A percentile compares a stretch with the other conserved stretches of the same genome.
phyloP scores from a whole-genome alignment of 1,284 basidiomycete species.

The Golubevia sp. region DNA sequence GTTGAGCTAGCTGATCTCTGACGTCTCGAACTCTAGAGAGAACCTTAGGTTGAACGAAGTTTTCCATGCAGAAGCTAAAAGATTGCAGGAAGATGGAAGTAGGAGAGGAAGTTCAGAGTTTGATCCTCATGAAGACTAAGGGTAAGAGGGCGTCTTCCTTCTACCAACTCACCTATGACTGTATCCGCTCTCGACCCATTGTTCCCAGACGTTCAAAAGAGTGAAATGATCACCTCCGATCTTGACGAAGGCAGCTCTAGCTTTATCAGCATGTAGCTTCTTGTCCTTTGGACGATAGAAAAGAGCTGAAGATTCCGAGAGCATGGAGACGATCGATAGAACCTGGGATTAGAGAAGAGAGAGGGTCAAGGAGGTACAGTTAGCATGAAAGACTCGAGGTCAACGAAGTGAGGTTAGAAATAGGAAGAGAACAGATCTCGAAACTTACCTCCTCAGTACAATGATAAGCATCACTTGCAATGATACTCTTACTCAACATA shows the following conservation, averaged over 20 bases:
- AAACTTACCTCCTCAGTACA: conserved; percentile 2
- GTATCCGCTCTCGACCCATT: conserved; percentile 2
- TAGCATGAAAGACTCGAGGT: too few species aligned
- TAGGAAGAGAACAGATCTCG: neutral
- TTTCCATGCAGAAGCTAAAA: neutral
- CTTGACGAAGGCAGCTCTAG: neutral
- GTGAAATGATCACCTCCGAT: conserved; percentile 1
- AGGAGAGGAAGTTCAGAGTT: too few species aligned
- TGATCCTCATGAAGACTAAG: too few species aligned
- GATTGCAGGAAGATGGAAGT: too few species aligned
- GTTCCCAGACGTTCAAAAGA: conserved; percentile 3
- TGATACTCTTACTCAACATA: conserved; percentile 4
- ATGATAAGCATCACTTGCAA: neutral
- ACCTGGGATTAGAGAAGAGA: neutral
- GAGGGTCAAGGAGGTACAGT: neutral
- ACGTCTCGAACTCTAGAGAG: neutral
- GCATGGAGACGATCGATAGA: conserved; percentile 4
- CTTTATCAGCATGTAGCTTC: conserved; percentile 3
- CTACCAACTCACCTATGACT: too few species aligned
- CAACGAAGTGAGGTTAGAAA: neutral
- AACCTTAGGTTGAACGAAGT: neutral
- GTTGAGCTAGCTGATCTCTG: neutral
- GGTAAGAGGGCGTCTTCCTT: too few species aligned
- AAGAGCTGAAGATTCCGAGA: conserved; percentile 1
- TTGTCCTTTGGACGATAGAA: conserved; percentile 5